These are phyloP conservation scores for Populus trichocarpa DNA, from an alignment of 441 rosid genomes.

Conservation along the genomic window DNA sequence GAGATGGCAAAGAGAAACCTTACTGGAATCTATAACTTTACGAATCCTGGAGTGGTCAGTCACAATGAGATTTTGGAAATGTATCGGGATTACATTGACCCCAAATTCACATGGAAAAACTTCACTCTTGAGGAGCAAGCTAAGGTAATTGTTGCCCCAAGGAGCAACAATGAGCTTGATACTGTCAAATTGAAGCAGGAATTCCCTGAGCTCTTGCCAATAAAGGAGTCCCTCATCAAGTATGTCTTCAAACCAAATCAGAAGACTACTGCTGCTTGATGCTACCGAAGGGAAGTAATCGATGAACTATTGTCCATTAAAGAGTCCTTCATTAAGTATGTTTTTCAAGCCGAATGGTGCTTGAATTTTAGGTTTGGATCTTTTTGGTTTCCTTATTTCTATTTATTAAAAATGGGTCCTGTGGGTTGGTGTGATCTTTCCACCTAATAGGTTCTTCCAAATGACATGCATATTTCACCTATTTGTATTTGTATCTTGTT, in stretches of 20 bases:
- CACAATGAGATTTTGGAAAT: constrained; percentile 90
- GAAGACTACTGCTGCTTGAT: constrained; percentile 41
- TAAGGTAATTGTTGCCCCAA: constrained; percentile 79
- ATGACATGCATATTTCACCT: constrained; percentile 16
- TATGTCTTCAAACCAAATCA: constrained; percentile 72
- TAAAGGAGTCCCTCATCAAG: constrained; percentile 78
- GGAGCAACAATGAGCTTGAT: constrained; percentile 93
- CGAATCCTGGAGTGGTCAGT: constrained; percentile 85
- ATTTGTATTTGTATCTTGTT: constrained; percentile 21
- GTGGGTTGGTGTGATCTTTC: constrained; percentile 15
- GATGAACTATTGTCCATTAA: constrained; percentile 16
- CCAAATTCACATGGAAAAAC: constrained; percentile 75
- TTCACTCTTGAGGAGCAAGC: constrained; percentile 87
- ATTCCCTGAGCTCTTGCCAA: constrained; percentile 78
- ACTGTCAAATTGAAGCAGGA: constrained; percentile 61
- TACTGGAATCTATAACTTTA: constrained; percentile 87
- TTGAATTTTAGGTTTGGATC: constrained; percentile 16
- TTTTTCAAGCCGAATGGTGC: constrained; percentile 7
- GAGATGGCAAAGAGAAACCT: constrained; percentile 62
- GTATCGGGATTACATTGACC: constrained; percentile 62
- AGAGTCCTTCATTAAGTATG: constrained; percentile 18
- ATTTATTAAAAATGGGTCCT: constrained; percentile 21
- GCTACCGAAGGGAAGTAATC: neutral
- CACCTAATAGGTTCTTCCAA: constrained; percentile 5
- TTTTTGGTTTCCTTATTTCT: constrained; percentile 11